Evolutionary conservation across 768 basidiomycete species (phyloP).

Genomic region (Agrocybe pediades): DNA sequence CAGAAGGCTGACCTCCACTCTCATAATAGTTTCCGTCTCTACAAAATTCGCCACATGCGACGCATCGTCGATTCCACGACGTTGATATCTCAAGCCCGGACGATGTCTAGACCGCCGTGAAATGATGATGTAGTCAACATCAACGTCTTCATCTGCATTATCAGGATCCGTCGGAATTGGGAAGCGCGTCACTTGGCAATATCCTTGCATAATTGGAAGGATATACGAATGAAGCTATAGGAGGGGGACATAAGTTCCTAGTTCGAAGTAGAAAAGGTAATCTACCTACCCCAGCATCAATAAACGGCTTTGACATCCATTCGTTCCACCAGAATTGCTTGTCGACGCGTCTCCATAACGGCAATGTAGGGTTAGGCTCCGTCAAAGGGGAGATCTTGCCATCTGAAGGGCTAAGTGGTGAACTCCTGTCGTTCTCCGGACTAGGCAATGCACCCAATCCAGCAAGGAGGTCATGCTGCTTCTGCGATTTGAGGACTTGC

Average conservation of each 20-base stretch:
- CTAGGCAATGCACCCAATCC: constrained; percentile 56
- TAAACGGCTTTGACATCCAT: constrained; percentile 78
- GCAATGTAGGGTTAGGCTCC: constrained; percentile 78
- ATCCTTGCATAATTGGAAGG: constrained; percentile 92
- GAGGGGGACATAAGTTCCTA: constrained; percentile 3
- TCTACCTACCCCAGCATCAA: constrained; percentile 78
- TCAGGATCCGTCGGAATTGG: constrained; percentile 53
- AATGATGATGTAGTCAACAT: constrained; percentile 78
- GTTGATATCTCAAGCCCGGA: constrained; percentile 92
- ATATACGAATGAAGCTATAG: constrained; percentile 78
- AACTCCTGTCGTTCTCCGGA: constrained; percentile 22
- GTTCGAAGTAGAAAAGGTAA: background rate
- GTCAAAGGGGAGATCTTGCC: constrained; percentile 51
- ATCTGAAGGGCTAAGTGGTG: constrained; percentile 21
- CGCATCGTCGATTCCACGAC: constrained; percentile 91
- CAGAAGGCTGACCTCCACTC: constrained; percentile 61
- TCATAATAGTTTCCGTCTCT: constrained; percentile 89
- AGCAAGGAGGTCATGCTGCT: constrained; percentile 58
- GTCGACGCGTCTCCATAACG: constrained; percentile 91
- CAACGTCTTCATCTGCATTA: constrained; percentile 43
- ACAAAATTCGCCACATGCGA: constrained; percentile 96
- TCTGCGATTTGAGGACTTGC: constrained; percentile 54
- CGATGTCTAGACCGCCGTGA: constrained; percentile 88
- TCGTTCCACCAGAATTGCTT: constrained; percentile 97
- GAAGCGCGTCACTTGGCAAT: constrained; percentile 78